Base-by-base conservation (phyloP, 1,139 yeast genomes). In the Zhuliangozyma blackwelliae region DNA sequence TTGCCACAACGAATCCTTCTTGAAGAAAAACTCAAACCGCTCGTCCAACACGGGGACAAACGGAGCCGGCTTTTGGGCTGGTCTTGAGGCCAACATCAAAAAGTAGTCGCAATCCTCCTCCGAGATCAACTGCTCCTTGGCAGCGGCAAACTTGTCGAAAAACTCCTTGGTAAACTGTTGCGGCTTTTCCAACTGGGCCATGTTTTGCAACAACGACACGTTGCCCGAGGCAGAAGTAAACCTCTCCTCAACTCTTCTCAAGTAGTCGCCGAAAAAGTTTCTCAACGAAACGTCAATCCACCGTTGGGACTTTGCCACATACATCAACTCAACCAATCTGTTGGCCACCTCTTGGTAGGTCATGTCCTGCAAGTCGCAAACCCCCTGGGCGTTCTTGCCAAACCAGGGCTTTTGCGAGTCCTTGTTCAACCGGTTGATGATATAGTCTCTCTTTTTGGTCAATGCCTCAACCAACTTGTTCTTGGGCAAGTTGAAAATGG, bases 341-440 rank as follows among this genome's bases (percentile, higher is more conserved):
- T 77, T 64, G 37, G 95, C 87, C 53, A 92, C 92, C 70, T 92
- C 95, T 57, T 81, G 79, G 63, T 92, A 94, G 27, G 97, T 90
- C 96, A 92, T 89, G 48, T 89, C 97, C 59, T 86, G 89, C 51
- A 92, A 68, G 61, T 94, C 98, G 58, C 92, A 87, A 51, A 82
- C 86, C 47, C 96, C 96, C 28, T 68, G 54, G 38, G 85, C 70
- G 53, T 83, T 82, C 54, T 72, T 75, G 54, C 87, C 94, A 58
- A 92, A 92, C 98, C 98, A 94, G 40, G 96, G 96, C 69, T 94
- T 92, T 71, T 90, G 97, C 78, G 74, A 90, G 64, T 94, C 98
- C 50, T 87, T 87, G 63, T 92, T 92, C 65, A 92, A 79, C 54
- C 79, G 84, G 49, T 73, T 65, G 58, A 89, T 88, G 53, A 92